Conservation (phyloP, 1,284 basidiomycete species). For the Moesziomyces globuligerus region DNA sequence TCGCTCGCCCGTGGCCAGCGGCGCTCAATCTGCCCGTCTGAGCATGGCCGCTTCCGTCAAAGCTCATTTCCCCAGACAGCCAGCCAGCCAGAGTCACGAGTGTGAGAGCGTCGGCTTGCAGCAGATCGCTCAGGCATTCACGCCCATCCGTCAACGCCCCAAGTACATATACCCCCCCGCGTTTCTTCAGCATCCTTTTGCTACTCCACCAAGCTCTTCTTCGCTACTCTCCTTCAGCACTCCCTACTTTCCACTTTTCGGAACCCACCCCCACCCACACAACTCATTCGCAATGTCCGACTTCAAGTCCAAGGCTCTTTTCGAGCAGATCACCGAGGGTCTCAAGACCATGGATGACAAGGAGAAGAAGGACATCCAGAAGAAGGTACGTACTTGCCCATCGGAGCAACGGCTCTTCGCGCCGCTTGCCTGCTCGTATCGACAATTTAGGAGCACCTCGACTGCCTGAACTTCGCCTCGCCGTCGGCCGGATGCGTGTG, state of each 20-base stretch:
- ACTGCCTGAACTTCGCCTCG: too few species aligned
- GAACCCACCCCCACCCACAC: constrained; percentile 1
- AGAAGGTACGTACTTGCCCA: constrained; percentile 75
- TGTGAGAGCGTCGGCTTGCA: too few species aligned
- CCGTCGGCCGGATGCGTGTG: too few species aligned
- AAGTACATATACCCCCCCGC: constrained; percentile 23
- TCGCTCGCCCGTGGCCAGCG: too few species aligned
- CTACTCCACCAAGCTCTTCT: constrained; percentile 5
- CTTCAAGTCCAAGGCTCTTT: constrained; percentile 63
- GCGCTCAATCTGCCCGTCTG: too few species aligned
- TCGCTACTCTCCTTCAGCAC: neutral
- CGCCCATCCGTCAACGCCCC: too few species aligned
- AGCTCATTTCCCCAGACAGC: too few species aligned
- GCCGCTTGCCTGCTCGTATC: neutral
- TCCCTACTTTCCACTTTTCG: neutral
- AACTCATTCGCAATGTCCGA: constrained; percentile 55
- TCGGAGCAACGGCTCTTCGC: neutral
- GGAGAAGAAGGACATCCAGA: constrained; percentile 82
- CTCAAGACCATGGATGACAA: constrained; percentile 76
- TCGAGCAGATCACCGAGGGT: constrained; percentile 72
- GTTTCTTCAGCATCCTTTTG: neutral
- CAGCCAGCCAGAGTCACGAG: too few species aligned
- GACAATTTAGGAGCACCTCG: constrained; percentile 2
- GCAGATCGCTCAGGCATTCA: too few species aligned
- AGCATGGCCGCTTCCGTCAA: too few species aligned